Evolutionary conservation across 2,329 filamentous ascomycete genomes (phyloP), one percentile per base, ranked within the genome.

Genomic region (Fusarium acutatum): DNA sequence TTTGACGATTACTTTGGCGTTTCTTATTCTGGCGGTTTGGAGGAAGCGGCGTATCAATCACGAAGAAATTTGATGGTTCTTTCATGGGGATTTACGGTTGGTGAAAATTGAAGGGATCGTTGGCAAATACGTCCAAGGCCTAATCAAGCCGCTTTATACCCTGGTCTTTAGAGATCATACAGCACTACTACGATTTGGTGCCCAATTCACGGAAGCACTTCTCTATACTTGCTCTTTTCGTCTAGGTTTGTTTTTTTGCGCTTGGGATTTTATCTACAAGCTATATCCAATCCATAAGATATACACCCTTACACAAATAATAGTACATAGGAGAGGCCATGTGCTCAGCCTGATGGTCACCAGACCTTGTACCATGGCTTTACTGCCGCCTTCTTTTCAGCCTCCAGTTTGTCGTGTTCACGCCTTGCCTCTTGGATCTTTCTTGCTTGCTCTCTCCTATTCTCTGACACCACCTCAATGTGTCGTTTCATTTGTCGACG

Each of bases 401-500:
- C 79, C 62, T 82, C 79, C 43, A 77, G 49, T 65, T 75, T 67
- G 54, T 78, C 72, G 72, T 78, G 79, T 73, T 79, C 80, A 76
- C 79, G 80, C 67, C 75, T 78, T 70, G 86, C 85, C 61, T 84
- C 84, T 46, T 82, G 83, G 70, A 86, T 83, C 73, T 83, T 84
- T 73, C 82, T 83, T 65, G 83, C 84, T 72, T 84, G 82, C 62
- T 81, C 84, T 81, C 72, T 85, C 81, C 77, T 91, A 87, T 79
- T 91, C 89, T 83, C 79, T 49, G 80, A 78, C 49, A 82, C 83
- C 40, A 86, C 89, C 80, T 97, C 94, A 62, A 97, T 92, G 8
- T 93, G 93, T 73, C 94, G 87, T 81, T 93, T 93, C 91, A 99
- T 96, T 71, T 94, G 93, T 70, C 91, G 90, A 77, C 92, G 89